Evolutionary conservation across 1,284 basidiomycete species (phyloP).

Genomic region (Apiotrichum mycotoxinovorans): DNA sequence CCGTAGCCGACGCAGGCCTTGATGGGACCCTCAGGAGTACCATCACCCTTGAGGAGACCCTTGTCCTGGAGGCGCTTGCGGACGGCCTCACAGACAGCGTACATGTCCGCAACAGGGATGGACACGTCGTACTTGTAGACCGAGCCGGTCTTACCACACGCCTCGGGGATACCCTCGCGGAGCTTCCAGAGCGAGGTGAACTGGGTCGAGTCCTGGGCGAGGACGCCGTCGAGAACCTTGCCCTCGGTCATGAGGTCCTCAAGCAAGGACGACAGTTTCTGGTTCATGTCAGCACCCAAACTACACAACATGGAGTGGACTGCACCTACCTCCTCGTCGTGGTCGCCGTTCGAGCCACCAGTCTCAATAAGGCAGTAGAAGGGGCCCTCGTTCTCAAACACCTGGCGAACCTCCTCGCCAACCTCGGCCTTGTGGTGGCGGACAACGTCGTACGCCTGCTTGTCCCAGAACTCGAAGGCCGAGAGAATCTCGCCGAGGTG

Average conservation of each 20-base stretch:
- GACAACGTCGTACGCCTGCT: conserved; percentile 76
- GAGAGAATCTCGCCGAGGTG: conserved; percentile 93
- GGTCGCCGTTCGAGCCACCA: conserved; percentile 86
- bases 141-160: conserved; percentile 88
- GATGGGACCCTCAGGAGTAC: conserved; percentile 61
- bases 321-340: conserved; percentile 78
- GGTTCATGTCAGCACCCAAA: conserved; percentile 10
- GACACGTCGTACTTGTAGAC: conserved; percentile 98
- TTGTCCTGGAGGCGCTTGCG: conserved; percentile 68
- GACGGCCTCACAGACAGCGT: conserved; percentile 80
- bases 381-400: conserved; percentile 63
- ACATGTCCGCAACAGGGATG: conserved; percentile 83
- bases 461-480: conserved; percentile 95
- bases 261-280: conserved; percentile 85
- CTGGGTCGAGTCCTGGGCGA: conserved; percentile 89
- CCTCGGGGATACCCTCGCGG: conserved; percentile 91
- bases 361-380: conserved; percentile 94
- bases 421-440: conserved; percentile 46
- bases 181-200: conserved; percentile 87
- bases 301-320: background rate
- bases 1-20: conserved; percentile 88
- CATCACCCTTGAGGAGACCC: conserved; percentile 62
- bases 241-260: conserved; percentile 75
- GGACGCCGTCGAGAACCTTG: conserved; percentile 82
- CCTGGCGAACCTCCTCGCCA: conserved; percentile 44